These are phyloP conservation scores for Sclerotiophoma versabilis DNA, from an alignment of 2,329 filamentous ascomycete genomes.

Conservation along the genomic window DNA sequence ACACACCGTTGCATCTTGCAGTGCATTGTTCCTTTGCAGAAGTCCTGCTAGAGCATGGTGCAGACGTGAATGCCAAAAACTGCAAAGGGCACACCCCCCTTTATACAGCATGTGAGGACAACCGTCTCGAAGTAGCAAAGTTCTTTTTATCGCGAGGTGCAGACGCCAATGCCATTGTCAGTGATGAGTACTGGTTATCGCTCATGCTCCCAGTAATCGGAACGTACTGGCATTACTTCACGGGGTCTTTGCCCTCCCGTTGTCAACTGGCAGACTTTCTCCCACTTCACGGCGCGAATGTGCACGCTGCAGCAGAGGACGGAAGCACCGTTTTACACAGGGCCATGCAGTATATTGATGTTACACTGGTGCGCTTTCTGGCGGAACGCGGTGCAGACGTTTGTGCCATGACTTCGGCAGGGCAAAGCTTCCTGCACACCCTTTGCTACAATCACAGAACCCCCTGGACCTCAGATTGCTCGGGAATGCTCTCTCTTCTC, in stretches of 20 bases:
- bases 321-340: not conserved
- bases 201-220: not conserved
- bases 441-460: not conserved
- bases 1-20: not conserved
- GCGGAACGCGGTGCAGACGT: not conserved
- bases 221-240: not conserved
- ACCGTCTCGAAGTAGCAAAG: not conserved
- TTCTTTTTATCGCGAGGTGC: not conserved
- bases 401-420: not conserved
- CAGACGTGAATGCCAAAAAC: not conserved
- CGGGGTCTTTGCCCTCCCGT: not conserved
- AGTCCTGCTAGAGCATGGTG: not conserved
- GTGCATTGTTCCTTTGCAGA: not conserved
- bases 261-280: not conserved
- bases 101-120: not conserved
- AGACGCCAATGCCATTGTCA: not conserved
- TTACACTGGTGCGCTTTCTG: not conserved
- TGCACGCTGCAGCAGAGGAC: not conserved
- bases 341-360: not conserved
- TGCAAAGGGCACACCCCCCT: not conserved
- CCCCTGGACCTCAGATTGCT: too few relatives aligned
- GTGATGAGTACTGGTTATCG: not conserved
- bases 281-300: not conserved
- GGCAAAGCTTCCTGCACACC: not conserved
- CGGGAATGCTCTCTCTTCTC: not conserved